phyloP scores from a whole-genome alignment of 164 flowering plant genomes.

The Piper longum region DNA sequence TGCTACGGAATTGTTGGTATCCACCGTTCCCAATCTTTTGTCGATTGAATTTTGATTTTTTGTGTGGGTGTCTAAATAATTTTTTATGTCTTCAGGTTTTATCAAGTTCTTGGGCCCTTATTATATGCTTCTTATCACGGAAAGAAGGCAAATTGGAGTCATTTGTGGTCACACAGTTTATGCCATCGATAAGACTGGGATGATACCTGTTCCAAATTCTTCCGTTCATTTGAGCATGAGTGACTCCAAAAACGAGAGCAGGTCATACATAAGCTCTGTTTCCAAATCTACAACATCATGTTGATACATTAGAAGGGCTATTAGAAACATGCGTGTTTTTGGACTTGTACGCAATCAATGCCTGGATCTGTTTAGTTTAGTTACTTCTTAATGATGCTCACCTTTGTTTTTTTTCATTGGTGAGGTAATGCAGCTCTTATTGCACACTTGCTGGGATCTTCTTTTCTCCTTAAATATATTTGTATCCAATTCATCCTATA shows the following conservation, averaged over 20 bases:
- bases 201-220: slow-evolving; percentile 67
- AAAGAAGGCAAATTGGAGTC: slow-evolving; percentile 77
- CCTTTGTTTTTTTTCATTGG: background rate
- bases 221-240: slow-evolving; percentile 50
- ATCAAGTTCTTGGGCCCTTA: slow-evolving; percentile 90
- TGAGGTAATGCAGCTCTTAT: background rate
- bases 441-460: background rate
- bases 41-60: background rate
- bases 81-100: slow-evolving; percentile 43
- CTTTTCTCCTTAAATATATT: background rate
- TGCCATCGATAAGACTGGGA: slow-evolving; percentile 67
- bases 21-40: slow-evolving; percentile 5
- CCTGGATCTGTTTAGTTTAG: slow-evolving; percentile 7
- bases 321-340: slow-evolving; percentile 12
- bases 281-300: slow-evolving; percentile 53
- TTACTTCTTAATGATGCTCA: background rate
- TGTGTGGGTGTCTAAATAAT: background rate
- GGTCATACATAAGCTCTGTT: slow-evolving; percentile 81
- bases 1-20: slow-evolving; percentile 94
- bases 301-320: slow-evolving; percentile 24
- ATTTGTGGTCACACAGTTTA: slow-evolving; percentile 84
- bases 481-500: too few relatives aligned
- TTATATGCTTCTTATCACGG: slow-evolving; percentile 89
- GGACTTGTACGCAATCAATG: background rate
- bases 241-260: slow-evolving; percentile 82